Base-by-base conservation (phyloP, 306 rosid genomes). In the Cicer cuneatum region DNA sequence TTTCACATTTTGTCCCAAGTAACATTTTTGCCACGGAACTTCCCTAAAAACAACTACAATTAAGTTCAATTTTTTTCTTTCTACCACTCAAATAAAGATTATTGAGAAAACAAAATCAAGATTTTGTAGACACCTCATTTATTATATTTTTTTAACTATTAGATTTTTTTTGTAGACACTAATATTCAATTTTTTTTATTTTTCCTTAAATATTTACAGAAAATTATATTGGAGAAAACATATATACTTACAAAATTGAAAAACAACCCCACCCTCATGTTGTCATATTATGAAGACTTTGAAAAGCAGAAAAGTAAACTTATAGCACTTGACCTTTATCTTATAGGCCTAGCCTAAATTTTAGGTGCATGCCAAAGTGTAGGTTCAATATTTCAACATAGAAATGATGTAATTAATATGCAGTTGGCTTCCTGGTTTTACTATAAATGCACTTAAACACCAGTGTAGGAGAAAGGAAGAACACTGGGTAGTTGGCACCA, bases 331-430 rank as follows among this genome's bases (percentile, higher is more conserved):
- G 52, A 19, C 60, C 45, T 14, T 48, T 53, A 49, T 13, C 15
- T 48, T 78, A 64, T 58, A 71, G 69, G 43, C 42, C 49, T 82
- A 58, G 70, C 53, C 78, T 75, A 33, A 71, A 54, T 38, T 63
- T 51, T 76, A 10, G 56, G 51, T 62, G 39, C 80, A 61, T 73
- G 46, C 80, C 62, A 60, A 53, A 61, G 56, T 78, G 53, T 60
- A 71, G 70, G 63, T 75, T 69, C 76, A 67, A 52, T 24, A 24
- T 68, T 77, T 69, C 78, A 42, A 54, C 18, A 73, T 53, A 54
- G 67, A 11, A 29, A 59, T 59, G 65, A 57, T 57, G 7, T 12
- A 11, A 11, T 24, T 48, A 46, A 33, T 2, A 10, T 21, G 41
- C 4, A 11, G 1, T 57, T 41, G 14, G 51, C 10, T 58, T 80